These are phyloP conservation scores for Clonostachys sp. DNA, from an alignment of 2,329 filamentous ascomycete species.

Conservation along the genomic window DNA sequence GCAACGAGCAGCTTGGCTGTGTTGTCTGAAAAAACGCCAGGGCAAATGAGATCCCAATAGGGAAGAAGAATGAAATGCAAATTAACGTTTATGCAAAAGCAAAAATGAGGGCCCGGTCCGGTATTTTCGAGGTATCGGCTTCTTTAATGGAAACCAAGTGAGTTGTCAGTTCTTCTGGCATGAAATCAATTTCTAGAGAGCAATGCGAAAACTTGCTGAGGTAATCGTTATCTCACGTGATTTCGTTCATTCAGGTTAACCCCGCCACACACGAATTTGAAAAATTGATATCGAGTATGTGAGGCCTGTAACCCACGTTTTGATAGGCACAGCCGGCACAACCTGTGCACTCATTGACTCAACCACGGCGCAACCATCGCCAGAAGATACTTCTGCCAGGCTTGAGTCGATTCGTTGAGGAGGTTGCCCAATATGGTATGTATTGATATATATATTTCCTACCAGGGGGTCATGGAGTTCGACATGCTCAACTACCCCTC, in stretches of 20 bases:
- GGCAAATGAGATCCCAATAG: too few relatives aligned
- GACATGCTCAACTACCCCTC: background rate
- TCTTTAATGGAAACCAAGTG: too few relatives aligned
- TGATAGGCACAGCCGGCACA: background rate
- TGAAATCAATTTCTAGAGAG: too few relatives aligned
- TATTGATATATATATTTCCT: conserved; percentile 9
- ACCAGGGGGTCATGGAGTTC: background rate
- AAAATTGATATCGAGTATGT: conserved; percentile 26
- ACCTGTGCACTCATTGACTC: conserved; percentile 23
- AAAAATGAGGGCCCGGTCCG: too few relatives aligned
- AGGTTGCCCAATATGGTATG: conserved; percentile 49
- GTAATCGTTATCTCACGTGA: conserved; percentile 25
- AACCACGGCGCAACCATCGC: conserved; percentile 29
- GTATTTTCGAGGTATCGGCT: too few relatives aligned
- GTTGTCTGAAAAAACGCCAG: too few relatives aligned
- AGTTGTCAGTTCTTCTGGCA: too few relatives aligned
- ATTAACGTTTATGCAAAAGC: too few relatives aligned
- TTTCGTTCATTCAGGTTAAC: conserved; percentile 17
- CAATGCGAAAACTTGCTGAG: conserved; percentile 11
- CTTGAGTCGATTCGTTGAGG: conserved; percentile 34
- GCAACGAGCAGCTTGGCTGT: too few relatives aligned
- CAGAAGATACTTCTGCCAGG: conserved; percentile 27
- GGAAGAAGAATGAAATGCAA: too few relatives aligned
- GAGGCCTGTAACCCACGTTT: conserved; percentile 10
- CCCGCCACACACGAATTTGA: conserved; percentile 42